phyloP scores from a whole-genome alignment of 1,284 basidiomycete species.

The Boletus holoroseus region DNA sequence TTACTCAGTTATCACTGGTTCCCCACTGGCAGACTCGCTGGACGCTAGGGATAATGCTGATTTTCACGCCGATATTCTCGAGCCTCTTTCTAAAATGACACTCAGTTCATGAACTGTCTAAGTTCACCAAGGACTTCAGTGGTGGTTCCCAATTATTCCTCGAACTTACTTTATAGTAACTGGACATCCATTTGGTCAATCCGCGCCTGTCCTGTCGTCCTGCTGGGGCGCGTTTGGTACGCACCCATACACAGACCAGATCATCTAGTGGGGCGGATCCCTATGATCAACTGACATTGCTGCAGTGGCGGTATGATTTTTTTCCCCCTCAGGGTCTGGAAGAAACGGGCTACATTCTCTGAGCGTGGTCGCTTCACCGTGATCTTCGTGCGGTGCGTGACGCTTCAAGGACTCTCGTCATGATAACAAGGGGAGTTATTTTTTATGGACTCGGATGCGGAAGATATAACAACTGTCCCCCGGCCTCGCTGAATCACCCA shows the following conservation, averaged over 20 bases:
- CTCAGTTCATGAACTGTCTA: background rate
- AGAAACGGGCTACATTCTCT: no score
- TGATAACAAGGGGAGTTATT: no score
- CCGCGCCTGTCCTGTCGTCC: background rate
- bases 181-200: background rate
- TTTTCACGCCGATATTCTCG: background rate
- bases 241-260: background rate
- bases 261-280: background rate
- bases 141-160: background rate
- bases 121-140: background rate
- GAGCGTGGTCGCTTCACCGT: background rate
- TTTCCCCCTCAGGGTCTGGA: no score
- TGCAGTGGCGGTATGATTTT: no score
- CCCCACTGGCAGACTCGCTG: background rate
- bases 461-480: background rate
- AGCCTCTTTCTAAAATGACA: background rate
- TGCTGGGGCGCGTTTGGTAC: background rate
- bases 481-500: background rate
- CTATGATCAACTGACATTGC: background rate
- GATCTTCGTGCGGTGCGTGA: background rate
- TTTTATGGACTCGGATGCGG: background rate
- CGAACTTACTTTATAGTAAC: background rate
- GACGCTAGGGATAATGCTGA: background rate
- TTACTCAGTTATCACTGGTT: background rate
- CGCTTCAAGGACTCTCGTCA: background rate